Conservation (phyloP, 2,329 filamentous ascomycete genomes). For the Samsoniella hepiali region DNA sequence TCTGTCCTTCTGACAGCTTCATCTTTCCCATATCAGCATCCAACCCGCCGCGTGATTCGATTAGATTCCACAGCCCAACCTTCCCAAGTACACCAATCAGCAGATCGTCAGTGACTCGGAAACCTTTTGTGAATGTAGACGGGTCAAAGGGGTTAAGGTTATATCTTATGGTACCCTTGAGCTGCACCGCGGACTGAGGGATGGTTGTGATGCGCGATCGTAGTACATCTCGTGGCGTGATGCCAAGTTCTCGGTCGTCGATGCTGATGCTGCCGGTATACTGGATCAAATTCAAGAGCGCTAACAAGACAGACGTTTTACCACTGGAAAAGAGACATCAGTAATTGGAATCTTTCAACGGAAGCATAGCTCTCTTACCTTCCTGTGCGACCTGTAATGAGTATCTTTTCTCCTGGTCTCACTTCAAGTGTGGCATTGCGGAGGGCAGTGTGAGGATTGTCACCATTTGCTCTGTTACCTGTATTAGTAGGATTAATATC, state of each 20-base stretch:
- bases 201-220: constrained; percentile 29
- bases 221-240: constrained; percentile 18
- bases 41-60: constrained; percentile 17
- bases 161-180: neutral
- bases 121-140: neutral
- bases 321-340: neutral
- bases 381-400: constrained; percentile 7
- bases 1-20: constrained; percentile 20
- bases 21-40: constrained; percentile 8
- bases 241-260: constrained; percentile 8
- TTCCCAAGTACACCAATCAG: constrained; percentile 13
- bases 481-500: too few relatives aligned
- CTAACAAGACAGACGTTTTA: neutral
- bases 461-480: constrained; percentile 30
- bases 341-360: too few relatives aligned
- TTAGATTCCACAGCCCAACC: constrained; percentile 17
- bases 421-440: constrained; percentile 21
- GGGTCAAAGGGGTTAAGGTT: constrained; percentile 10
- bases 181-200: constrained; percentile 25
- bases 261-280: constrained; percentile 12
- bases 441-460: constrained; percentile 23
- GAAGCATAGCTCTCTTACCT: constrained; percentile 7
- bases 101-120: neutral
- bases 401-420: constrained; percentile 16
- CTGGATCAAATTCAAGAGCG: constrained; percentile 3